Evolutionary conservation across 495 filamentous ascomycete genomes (phyloP).

Genomic region (Tuber magnatum): DNA sequence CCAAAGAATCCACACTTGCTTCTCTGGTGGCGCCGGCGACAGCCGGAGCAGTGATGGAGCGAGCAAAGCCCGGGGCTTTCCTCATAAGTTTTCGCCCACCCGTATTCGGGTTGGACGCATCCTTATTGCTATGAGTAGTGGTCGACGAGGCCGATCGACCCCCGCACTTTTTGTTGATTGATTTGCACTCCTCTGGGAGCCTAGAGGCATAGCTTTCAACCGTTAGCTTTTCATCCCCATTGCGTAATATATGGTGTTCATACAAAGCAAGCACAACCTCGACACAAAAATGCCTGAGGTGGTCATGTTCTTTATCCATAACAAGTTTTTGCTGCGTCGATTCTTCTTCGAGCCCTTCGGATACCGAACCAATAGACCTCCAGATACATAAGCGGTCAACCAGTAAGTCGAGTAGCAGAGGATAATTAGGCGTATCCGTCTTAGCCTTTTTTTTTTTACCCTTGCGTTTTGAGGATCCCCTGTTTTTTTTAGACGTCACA

Average conservation of each 20-base stretch:
- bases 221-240: slow-evolving; percentile 17
- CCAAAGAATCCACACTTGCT: slow-evolving; percentile 19
- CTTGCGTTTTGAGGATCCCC: slow-evolving; percentile 33
- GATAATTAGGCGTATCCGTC: slow-evolving; percentile 48
- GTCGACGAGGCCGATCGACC: slow-evolving; percentile 50
- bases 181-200: slow-evolving; percentile 69
- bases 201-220: slow-evolving; percentile 67
- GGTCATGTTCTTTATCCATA: slow-evolving; percentile 47
- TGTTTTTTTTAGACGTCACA: slow-evolving; percentile 42
- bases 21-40: slow-evolving; percentile 30
- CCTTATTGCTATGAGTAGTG: slow-evolving; percentile 55
- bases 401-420: slow-evolving; percentile 68
- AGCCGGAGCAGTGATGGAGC: slow-evolving; percentile 30
- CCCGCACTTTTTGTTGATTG: slow-evolving; percentile 79
- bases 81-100: slow-evolving; percentile 45
- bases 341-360: slow-evolving; percentile 51
- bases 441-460: slow-evolving; percentile 46
- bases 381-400: slow-evolving; percentile 91
- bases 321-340: slow-evolving; percentile 40
- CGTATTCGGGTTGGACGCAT: slow-evolving; percentile 63
- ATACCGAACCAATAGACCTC: slow-evolving; percentile 68
- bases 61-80: slow-evolving; percentile 40
- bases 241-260: slow-evolving; percentile 39
- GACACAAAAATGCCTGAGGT: slow-evolving; percentile 71
- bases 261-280: slow-evolving; percentile 92